Evolutionary conservation across 2,329 filamentous ascomycete genomes (phyloP), one percentile per base, ranked within the genome.

Genomic region (Alternaria hordeiaustralica): DNA sequence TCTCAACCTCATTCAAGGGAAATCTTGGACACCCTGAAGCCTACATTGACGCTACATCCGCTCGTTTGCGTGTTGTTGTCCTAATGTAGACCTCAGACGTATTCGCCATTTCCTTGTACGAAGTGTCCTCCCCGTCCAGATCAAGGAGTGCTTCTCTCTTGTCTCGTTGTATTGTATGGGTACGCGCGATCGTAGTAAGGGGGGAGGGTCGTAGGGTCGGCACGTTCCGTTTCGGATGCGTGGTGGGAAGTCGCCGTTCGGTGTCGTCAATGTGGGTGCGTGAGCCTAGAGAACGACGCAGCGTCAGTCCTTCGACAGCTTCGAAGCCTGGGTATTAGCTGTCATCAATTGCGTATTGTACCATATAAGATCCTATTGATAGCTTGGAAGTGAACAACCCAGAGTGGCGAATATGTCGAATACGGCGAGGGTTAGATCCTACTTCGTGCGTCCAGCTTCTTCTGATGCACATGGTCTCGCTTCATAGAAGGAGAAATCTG

Each of bases 11-110:
- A 0, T 5, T 41, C 8, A 3, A 41, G 33, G 2, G 33, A 41
- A 10, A 18, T 1, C 3, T 0, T 3, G 1, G 2, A 41, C 2
- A 41, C 36, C n/a, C 2, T 1, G 36, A 11, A 41, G 36, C 36
- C 36, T 41, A 41, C 36, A 41, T 6, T 6, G 9, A 18, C 36
- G 36, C 9, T 41, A 18, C 36, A 41, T 18, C n/a, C 36, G n/a
- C 36, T 41, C n/a, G 3, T 41, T 41, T 41, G 36, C 36, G 36
- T 18, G 6, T 41, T 41, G 36, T 41, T 11, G n/a, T 41, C n/a
- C n/a, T 41, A 2, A 18, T 41, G 9, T 41, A 41, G 36, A 5
- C 9, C 36, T 41, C n/a, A 41, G 1, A 1, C 36, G 0, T 10
- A 11, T 11, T 41, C n/a, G 36, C 36, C 4, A 3, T 10, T 18